phyloP scores from a whole-genome alignment of 148 eudicot species.

The Rhododendron molle region DNA sequence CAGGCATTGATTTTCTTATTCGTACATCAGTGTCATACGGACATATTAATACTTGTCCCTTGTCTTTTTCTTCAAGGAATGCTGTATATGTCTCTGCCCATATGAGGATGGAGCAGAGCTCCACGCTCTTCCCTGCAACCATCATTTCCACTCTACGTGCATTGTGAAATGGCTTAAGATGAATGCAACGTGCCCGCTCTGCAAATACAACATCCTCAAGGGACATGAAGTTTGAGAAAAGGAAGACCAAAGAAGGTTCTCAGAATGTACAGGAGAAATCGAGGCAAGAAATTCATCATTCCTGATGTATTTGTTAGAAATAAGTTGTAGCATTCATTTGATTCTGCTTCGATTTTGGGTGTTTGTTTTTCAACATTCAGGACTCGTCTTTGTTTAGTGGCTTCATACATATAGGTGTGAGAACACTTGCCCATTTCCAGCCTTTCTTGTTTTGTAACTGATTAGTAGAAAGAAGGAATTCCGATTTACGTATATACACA shows the following conservation, averaged over 20 bases:
- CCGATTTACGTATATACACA: background rate
- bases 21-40: background rate
- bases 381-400: background rate
- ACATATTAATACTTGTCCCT: background rate
- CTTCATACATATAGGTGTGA: background rate
- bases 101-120: slow-evolving; percentile 85
- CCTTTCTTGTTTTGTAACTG: background rate
- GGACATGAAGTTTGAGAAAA: slow-evolving; percentile 51
- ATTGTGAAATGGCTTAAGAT: slow-evolving; percentile 95
- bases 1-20: background rate
- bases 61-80: slow-evolving; percentile 46
- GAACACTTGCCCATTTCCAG: background rate
- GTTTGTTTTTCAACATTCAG: slow-evolving; percentile 9
- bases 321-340: slow-evolving; percentile 12
- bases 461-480: background rate
- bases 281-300: background rate
- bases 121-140: slow-evolving; percentile 84
- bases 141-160: slow-evolving; percentile 79
- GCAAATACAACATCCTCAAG: slow-evolving; percentile 96
- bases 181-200: slow-evolving; percentile 95
- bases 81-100: slow-evolving; percentile 81
- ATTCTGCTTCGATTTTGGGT: slow-evolving; percentile 3
- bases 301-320: background rate
- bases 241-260: background rate
- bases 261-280: slow-evolving; percentile 15